Evolutionary conservation across 2,329 filamentous ascomycete genomes (phyloP).

Genomic region (Hypomyces rosellus): DNA sequence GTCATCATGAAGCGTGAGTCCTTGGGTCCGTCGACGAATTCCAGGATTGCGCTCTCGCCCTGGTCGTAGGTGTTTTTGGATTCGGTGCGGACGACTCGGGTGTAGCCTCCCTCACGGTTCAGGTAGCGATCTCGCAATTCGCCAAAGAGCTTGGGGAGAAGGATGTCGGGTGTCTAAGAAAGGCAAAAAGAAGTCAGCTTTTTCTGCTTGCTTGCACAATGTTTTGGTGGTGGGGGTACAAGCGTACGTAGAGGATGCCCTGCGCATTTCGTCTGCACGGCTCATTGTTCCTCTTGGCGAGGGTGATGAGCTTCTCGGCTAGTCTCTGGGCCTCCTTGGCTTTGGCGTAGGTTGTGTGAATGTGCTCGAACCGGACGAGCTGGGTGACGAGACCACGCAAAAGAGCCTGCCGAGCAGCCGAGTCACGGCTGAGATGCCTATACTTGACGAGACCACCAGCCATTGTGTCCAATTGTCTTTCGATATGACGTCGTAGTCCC

Average conservation of each 20-base stretch:
- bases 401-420: conserved; percentile 82
- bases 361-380: conserved; percentile 86
- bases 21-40: conserved; percentile 88
- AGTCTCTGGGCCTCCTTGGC: conserved; percentile 93
- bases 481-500: no score
- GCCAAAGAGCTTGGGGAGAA: conserved; percentile 83
- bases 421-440: conserved; percentile 79
- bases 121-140: conserved; percentile 74
- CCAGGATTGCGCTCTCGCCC: conserved; percentile 81
- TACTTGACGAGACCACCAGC: conserved; percentile 83
- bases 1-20: conserved; percentile 95
- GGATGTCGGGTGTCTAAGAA: conserved; percentile 58
- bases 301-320: conserved; percentile 88
- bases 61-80: conserved; percentile 78
- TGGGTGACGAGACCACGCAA: conserved; percentile 95
- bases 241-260: conserved; percentile 75
- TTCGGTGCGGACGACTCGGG: conserved; percentile 86
- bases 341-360: conserved; percentile 92
- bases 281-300: conserved; percentile 89
- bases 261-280: conserved; percentile 69
- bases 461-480: conserved; percentile 46
- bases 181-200: neutral
- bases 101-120: conserved; percentile 82
- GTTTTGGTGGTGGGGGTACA: neutral
- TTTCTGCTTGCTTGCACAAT: conserved; percentile 20